phyloP scores from a whole-genome alignment of 2,329 filamentous ascomycete species.

The Diplodia scrobiculata region DNA sequence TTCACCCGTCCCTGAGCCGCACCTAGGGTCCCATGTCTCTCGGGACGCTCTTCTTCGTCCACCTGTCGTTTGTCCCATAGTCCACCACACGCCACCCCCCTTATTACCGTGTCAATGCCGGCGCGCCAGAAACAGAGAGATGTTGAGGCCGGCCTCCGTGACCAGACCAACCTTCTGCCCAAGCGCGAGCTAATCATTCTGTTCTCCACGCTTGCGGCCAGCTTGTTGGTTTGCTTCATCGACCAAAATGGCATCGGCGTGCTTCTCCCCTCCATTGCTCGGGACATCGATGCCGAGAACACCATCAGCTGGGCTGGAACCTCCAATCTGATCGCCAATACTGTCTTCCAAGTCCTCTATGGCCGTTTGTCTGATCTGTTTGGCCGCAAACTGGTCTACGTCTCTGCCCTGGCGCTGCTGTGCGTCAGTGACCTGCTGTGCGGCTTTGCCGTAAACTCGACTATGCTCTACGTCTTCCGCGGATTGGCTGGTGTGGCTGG shows the following conservation, averaged over 20 bases:
- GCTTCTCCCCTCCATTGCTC: slow-evolving; percentile 43
- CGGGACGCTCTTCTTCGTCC: not conserved
- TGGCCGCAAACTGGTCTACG: slow-evolving; percentile 61
- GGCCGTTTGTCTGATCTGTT: slow-evolving; percentile 64
- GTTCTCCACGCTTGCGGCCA: slow-evolving; percentile 56
- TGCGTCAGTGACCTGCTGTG: slow-evolving; percentile 62
- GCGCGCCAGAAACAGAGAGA: slow-evolving; percentile 12
- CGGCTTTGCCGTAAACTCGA: slow-evolving; percentile 57
- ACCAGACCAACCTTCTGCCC: slow-evolving; percentile 62
- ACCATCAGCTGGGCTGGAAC: slow-evolving; percentile 61
- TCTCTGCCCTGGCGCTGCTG: slow-evolving; percentile 57
- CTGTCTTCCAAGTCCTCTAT: slow-evolving; percentile 66
- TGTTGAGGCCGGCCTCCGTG: slow-evolving; percentile 54
- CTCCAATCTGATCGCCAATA: slow-evolving; percentile 58
- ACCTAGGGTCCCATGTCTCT: slow-evolving; percentile 12
- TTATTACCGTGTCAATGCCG: slow-evolving; percentile 10
- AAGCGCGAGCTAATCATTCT: slow-evolving; percentile 54
- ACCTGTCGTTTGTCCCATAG: not conserved
- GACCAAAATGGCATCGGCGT: slow-evolving; percentile 61
- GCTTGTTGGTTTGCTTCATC: slow-evolving; percentile 58
- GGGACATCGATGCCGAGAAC: slow-evolving; percentile 45
- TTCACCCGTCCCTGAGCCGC: not conserved
- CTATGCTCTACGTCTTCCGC: slow-evolving; percentile 64
- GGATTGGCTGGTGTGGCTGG: slow-evolving; percentile 63
- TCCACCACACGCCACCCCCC: not conserved